Evolutionary conservation across 176 grass and related monocot species (phyloP), one percentile per base, ranked within the genome.

Genomic region (Guadua angustifolia): DNA sequence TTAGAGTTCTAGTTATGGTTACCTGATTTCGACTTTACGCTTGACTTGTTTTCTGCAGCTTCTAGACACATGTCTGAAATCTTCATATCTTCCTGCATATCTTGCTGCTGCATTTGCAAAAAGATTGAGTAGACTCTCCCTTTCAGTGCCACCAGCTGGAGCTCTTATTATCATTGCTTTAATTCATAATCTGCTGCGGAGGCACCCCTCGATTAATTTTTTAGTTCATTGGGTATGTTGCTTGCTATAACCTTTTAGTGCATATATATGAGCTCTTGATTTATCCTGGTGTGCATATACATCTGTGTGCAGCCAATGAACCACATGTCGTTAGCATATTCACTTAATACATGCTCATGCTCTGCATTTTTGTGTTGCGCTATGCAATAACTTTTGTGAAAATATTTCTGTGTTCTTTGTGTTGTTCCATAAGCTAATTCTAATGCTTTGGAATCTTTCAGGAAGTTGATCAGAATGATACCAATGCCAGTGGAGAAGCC

Each of bases 101-200:
- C 87, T 95, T 77, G 95, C 91, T 78, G 89, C 95, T 73, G 89
- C 95, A 6, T 98, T 98, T 93, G 87, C 93, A 65, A 98, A 98
- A 84, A 93, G 88, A 86, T 88, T 98, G 83, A 98, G 96, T 88
- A 95, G 96, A 89, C 90, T 98, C 73, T 11, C 87, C 50, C 91
- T 98, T 75, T 90, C 85, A 80, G 93, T 90, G 35, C 91, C 93
- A 73, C 96, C 91, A 80, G 86, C 93, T 73, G 96, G 93, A 46
- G 91, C 76, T 69, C 82, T 98, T 82, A 95, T 95, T 84, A 98
- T 92, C 84, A 98, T 95, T 92, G 93, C 96, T 86, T 67, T 95
- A 74, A 98, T 85, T 81, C 96, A 98, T 74, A 98, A 98, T 88
- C 91, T 98, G 24, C 85, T 98, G 76, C 71, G 96, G 47, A 89